A percentile compares a stretch with the other conserved stretches of the same genome.
phyloP scores from a whole-genome alignment of 345 rosid genomes.

The Mangifera indica region DNA sequence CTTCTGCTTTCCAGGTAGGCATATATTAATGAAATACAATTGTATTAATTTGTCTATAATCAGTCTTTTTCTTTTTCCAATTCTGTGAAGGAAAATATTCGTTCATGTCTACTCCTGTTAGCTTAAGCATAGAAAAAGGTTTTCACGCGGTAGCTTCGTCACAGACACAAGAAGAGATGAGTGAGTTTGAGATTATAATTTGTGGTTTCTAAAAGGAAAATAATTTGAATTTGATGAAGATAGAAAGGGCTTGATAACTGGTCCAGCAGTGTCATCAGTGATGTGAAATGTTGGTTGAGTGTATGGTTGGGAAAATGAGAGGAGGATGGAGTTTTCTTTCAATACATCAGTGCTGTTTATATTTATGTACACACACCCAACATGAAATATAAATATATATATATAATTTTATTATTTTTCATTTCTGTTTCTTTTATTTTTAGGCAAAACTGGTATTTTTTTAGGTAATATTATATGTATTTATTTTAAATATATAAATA shows the following conservation, averaged over 20 bases:
- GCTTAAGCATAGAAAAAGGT: not conserved
- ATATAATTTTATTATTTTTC: too few species aligned
- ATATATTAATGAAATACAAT: not conserved
- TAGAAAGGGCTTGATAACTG: not conserved
- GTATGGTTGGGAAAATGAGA: not conserved
- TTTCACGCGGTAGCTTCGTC: not conserved
- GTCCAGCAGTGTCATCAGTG: too few species aligned
- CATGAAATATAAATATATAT: too few species aligned
- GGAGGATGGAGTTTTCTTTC: too few species aligned
- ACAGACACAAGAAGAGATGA: not conserved
- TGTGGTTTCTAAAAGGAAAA: not conserved
- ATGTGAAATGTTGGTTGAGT: not conserved
- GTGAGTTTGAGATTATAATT: not conserved
- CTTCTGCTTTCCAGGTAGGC: slow-evolving; percentile 56
- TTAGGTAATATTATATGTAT: too few species aligned
- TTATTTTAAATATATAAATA: too few species aligned
- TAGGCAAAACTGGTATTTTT: too few species aligned
- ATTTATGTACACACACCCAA: too few species aligned
- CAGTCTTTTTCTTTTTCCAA: not conserved
- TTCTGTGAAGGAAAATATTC: not conserved
- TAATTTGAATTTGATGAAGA: not conserved
- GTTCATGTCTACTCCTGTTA: not conserved
- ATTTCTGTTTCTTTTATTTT: too few species aligned
- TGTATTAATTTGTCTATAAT: not conserved
- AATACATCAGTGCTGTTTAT: not conserved